Percentiles rank a stretch among this genome's conserved stretches.
These are phyloP conservation scores for Psilocybe subaeruginosa DNA, from an alignment of 768 basidiomycete species.

Conservation along the genomic window DNA sequence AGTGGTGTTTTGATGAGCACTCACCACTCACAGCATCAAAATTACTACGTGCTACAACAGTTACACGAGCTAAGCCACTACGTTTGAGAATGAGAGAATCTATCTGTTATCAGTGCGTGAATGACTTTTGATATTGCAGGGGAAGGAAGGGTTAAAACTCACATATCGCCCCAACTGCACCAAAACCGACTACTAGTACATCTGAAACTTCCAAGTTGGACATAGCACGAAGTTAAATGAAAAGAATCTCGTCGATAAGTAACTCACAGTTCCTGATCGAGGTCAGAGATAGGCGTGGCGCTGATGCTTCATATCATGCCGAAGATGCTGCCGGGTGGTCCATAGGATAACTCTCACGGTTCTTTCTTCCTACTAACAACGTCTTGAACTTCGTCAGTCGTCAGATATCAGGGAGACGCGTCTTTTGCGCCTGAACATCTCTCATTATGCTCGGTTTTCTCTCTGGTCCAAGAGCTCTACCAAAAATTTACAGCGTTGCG, in stretches of 20 bases:
- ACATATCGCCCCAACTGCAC: constrained; percentile 71
- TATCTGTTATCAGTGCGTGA: constrained; percentile 23
- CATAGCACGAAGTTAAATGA: background rate
- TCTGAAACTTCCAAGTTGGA: constrained; percentile 37
- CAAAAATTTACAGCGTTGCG: no score
- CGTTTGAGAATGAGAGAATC: constrained; percentile 59
- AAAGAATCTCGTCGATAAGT: background rate
- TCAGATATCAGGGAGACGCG: no score
- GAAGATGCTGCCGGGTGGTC: no score
- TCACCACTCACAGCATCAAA: constrained; percentile 56
- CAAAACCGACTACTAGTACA: constrained; percentile 62
- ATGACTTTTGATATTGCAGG: background rate
- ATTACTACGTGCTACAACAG: constrained; percentile 75
- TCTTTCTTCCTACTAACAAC: no score
- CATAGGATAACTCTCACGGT: no score
- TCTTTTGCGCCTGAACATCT: no score
- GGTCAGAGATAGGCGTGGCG: no score
- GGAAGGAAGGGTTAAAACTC: constrained; percentile 20
- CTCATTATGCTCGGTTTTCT: no score
- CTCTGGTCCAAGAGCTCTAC: no score
- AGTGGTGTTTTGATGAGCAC: background rate
- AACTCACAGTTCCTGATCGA: background rate
- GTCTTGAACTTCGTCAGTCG: no score
- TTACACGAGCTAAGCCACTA: constrained; percentile 64
- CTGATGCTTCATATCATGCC: no score